Evolutionary conservation across 2,329 filamentous ascomycete species (phyloP).

Genomic region (Pseudonectria foliicola): DNA sequence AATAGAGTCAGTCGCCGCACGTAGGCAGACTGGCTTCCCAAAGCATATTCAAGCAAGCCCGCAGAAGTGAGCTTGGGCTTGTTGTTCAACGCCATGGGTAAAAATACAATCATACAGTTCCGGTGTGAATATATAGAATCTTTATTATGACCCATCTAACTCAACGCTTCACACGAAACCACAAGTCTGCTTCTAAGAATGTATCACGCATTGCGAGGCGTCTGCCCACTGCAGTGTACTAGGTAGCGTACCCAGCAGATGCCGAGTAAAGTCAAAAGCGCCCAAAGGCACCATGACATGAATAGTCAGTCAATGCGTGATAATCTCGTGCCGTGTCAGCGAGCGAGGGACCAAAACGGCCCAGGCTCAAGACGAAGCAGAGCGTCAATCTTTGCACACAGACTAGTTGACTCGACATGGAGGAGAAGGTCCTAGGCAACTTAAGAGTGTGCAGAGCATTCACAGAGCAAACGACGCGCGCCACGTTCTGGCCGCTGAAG

Average conservation of each 20-base stretch:
- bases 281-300: slow-evolving; percentile 22
- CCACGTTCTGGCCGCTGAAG: not conserved
- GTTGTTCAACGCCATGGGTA: not conserved
- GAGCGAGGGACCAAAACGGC: slow-evolving; percentile 44
- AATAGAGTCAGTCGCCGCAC: no score
- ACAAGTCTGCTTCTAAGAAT: slow-evolving; percentile 11
- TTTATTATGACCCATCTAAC: no score
- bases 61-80: no score
- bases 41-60: no score
- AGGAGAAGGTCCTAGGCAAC: slow-evolving; percentile 72
- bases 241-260: slow-evolving; percentile 27
- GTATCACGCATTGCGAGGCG: slow-evolving; percentile 23
- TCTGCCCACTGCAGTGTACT: slow-evolving; percentile 23
- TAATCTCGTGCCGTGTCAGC: slow-evolving; percentile 23
- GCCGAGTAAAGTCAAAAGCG: slow-evolving; percentile 23
- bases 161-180: no score
- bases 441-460: slow-evolving; percentile 80
- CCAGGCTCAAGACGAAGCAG: slow-evolving; percentile 33
- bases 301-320: slow-evolving; percentile 18
- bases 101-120: no score
- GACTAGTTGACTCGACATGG: slow-evolving; percentile 93
- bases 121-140: no score
- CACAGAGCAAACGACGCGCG: slow-evolving; percentile 6
- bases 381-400: slow-evolving; percentile 76
- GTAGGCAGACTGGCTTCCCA: no score